Evolutionary conservation across 2,329 filamentous ascomycete genomes (phyloP).

Genomic region (Alternaria atra): DNA sequence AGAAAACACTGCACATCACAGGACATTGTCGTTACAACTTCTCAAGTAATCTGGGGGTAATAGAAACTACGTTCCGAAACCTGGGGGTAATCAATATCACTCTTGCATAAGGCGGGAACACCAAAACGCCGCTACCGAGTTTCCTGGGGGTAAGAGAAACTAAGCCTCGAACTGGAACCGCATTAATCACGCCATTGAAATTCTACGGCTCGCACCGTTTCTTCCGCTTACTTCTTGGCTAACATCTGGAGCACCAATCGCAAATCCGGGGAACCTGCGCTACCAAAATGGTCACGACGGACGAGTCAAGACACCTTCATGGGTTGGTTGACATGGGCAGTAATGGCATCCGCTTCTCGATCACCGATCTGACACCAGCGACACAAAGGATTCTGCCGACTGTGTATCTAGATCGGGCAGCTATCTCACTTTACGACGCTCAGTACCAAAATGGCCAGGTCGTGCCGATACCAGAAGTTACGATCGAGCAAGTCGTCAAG

Average conservation of each 20-base stretch:
- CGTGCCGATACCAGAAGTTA: constrained; percentile 64
- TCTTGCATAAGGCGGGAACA: constrained; percentile 24
- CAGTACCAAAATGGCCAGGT: constrained; percentile 59
- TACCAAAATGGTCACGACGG: constrained; percentile 21
- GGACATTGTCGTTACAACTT: constrained; percentile 20
- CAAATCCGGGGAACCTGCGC: constrained; percentile 26
- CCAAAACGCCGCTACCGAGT: constrained; percentile 26
- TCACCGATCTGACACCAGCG: constrained; percentile 79
- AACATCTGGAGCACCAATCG: constrained; percentile 21
- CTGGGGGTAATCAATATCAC: constrained; percentile 25
- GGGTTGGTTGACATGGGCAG: constrained; percentile 56
- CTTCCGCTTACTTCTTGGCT: constrained; percentile 22
- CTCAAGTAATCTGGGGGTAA: constrained; percentile 46
- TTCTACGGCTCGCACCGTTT: constrained; percentile 28
- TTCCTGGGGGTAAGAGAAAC: constrained; percentile 34
- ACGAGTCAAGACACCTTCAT: constrained; percentile 37
- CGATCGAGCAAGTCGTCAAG: constrained; percentile 71
- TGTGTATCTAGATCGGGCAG: constrained; percentile 78
- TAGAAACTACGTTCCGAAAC: constrained; percentile 31
- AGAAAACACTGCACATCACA: constrained; percentile 33
- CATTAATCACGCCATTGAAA: constrained; percentile 33
- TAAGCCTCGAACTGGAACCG: constrained; percentile 20
- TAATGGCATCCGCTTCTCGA: constrained; percentile 93
- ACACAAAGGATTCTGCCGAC: constrained; percentile 77
- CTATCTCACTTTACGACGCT: constrained; percentile 88